A percentile compares a stretch with the other conserved stretches of the same genome.
Evolutionary conservation across 106 monocot species (phyloP).

Genomic region (Ottelia alismoides): DNA sequence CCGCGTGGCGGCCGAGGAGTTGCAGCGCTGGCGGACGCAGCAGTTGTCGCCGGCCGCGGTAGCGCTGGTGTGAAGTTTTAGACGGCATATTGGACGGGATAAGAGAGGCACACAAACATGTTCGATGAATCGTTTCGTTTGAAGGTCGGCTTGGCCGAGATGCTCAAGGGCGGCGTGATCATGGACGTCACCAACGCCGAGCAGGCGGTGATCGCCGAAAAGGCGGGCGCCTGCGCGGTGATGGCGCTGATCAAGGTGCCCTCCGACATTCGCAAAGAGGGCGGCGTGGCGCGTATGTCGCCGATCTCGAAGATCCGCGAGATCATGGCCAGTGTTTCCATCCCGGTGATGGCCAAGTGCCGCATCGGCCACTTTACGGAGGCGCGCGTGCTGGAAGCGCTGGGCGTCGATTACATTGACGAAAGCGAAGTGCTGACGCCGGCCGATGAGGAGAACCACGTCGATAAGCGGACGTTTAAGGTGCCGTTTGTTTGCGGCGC

Average conservation of each 20-base stretch:
- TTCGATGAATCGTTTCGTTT: too few relatives aligned
- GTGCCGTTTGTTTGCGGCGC: conserved; percentile 20
- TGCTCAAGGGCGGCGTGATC: conserved; percentile 24
- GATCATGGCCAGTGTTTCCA: conserved; percentile 15
- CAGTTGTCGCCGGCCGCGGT: too few relatives aligned
- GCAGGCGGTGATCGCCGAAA: conserved; percentile 17
- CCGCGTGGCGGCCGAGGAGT: too few relatives aligned
- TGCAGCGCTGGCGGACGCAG: too few relatives aligned
- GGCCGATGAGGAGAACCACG: conserved; percentile 16
- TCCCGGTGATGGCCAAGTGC: conserved; percentile 22
- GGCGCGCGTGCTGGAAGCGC: conserved; percentile 15
- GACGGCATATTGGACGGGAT: too few relatives aligned
- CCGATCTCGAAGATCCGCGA: conserved; percentile 11
- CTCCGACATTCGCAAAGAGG: conserved; percentile 15
- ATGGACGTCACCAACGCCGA: conserved; percentile 21
- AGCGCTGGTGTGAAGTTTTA: too few relatives aligned
- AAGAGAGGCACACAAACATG: too few relatives aligned
- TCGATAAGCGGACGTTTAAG: conserved; percentile 23
- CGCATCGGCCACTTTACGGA: conserved; percentile 21
- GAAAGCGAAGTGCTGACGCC: conserved; percentile 22
- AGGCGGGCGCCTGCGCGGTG: conserved; percentile 21
- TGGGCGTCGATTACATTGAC: conserved; percentile 19
- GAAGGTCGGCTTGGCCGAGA: conserved; percentile 20
- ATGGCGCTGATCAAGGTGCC: conserved; percentile 19
- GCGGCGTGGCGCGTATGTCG: conserved; percentile 18